Evolutionary conservation across 2,329 filamentous ascomycete genomes (phyloP), one percentile per base, ranked within the genome.

Genomic region (Camptophora hylomeconis): DNA sequence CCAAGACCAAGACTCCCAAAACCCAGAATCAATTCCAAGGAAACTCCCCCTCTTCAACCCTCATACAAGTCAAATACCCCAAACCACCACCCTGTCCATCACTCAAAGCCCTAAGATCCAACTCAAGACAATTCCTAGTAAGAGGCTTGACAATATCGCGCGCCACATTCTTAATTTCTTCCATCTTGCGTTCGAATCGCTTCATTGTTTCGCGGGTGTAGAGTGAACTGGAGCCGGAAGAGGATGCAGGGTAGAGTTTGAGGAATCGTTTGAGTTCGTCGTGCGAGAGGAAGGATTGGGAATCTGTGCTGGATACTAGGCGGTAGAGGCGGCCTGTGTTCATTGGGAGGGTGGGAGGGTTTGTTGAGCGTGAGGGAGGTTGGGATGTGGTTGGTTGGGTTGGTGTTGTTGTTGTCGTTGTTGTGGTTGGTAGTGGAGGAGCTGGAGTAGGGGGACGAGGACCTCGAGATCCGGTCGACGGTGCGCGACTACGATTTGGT

Each of bases 191-290:
- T 60, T 94, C 87, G 43, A 94, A 92, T 3, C 80, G 67, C 36
- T 77, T 72, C 26, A 94, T 55, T 38, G 82, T 87, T n/a, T 94
- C 86, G 11, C 86, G 69, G 24, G 70, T 82, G 56, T 94, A 93
- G 5, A 87, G 56, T 4, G 56, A 38, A 16, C 27, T 25, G 4
- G 43, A 53, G 3, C 46, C 44, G 1, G 42, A 53, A 2, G 48
- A 45, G 5, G 39, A 37, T 5, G 54, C 53, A 0, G 82, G 79
- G 7, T 72, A 76, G 13, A 87, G 61, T 51, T 92, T 92, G 29
- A 94, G 66, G 46, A 94, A 94, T 13, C 73, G 72, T 54, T 93
- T 94, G 50, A 87, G 79, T 40, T 93, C 86, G 41, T 93, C 84
- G 50, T 87, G 83, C 2, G 63, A 56, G 4, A 95, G 69, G 48